Conservation (phyloP, 129 eudicot species). For the Flaveria linearis region DNA sequence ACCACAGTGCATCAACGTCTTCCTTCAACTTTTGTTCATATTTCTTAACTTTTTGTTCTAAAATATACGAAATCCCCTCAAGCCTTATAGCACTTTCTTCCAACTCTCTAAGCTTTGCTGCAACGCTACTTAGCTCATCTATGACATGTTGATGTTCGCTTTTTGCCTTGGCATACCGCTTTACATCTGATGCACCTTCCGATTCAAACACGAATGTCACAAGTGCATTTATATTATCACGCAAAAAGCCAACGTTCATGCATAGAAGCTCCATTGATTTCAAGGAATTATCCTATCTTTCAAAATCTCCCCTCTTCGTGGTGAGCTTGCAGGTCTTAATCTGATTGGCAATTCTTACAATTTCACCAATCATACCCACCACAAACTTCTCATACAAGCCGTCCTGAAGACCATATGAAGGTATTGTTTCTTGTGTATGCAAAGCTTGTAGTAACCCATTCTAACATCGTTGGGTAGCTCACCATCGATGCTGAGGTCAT, state of each 20-base stretch:
- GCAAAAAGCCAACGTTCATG: slow-evolving; percentile 67
- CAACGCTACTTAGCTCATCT: slow-evolving; percentile 37
- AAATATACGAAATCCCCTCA: slow-evolving; percentile 37
- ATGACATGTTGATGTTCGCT: slow-evolving; percentile 27
- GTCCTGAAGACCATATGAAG: slow-evolving; percentile 52
- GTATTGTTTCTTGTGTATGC: slow-evolving; percentile 45
- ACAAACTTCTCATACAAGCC: slow-evolving; percentile 52
- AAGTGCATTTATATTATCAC: slow-evolving; percentile 46
- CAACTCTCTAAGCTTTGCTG: slow-evolving; percentile 53
- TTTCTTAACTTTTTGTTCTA: slow-evolving; percentile 43
- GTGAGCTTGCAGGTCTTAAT: slow-evolving; percentile 53
- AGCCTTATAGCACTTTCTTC: slow-evolving; percentile 37
- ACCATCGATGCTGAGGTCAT: slow-evolving; percentile 53
- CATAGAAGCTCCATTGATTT: slow-evolving; percentile 64
- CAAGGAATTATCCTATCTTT: slow-evolving; percentile 59
- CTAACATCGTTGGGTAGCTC: slow-evolving; percentile 55
- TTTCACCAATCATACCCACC: slow-evolving; percentile 63
- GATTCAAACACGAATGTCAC: slow-evolving; percentile 43
- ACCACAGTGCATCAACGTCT: slow-evolving; percentile 65
- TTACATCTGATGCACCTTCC: slow-evolving; percentile 25
- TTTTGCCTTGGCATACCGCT: slow-evolving; percentile 45
- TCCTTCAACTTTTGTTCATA: slow-evolving; percentile 50
- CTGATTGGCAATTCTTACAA: slow-evolving; percentile 53
- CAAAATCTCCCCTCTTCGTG: slow-evolving; percentile 51
- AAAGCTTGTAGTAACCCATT: slow-evolving; percentile 53